These are phyloP conservation scores for Coemansia guatemalensis DNA, from an alignment of 192 early-diverging fungal species.

Conservation along the genomic window DNA sequence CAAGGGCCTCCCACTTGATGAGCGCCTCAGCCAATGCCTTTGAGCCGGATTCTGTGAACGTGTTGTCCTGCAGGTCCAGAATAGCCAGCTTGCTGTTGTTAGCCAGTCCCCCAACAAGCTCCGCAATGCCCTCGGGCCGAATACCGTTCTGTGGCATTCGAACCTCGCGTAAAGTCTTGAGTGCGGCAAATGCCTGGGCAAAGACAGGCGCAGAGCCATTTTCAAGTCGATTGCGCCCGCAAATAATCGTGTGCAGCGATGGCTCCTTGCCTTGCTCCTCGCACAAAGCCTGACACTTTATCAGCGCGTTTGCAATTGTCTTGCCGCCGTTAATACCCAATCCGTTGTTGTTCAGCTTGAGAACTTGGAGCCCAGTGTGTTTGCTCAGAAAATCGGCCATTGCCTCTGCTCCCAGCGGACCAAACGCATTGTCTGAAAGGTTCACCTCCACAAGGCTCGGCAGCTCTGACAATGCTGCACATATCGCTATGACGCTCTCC, in stretches of 20 bases:
- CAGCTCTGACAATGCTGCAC: conserved; percentile 80
- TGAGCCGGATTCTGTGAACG: conserved; percentile 83
- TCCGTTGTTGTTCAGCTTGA: conserved; percentile 97
- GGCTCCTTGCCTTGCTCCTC: conserved; percentile 61
- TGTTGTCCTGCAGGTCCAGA: conserved; percentile 96
- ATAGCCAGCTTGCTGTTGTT: conserved; percentile 66
- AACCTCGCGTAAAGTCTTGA: conserved; percentile 73
- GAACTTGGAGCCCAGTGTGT: conserved; percentile 74
- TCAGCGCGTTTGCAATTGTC: conserved; percentile 81
- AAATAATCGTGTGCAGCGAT: conserved; percentile 77
- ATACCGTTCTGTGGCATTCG: conserved; percentile 98
- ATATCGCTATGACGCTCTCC: conserved; percentile 74
- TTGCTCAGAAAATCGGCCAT: conserved; percentile 82
- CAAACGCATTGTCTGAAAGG: conserved; percentile 97
- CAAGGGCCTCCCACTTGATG: conserved; percentile 74
- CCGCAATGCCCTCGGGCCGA: conserved; percentile 88
- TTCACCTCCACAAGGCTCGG: conserved; percentile 78
- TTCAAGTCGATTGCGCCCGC: conserved; percentile 94
- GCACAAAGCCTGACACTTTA: conserved; percentile 72
- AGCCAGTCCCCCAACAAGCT: conserved; percentile 66
- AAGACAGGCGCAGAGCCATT: conserved; percentile 74
- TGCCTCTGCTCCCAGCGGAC: conserved; percentile 88
- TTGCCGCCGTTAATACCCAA: conserved; percentile 89
- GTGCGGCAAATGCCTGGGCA: conserved; percentile 78
- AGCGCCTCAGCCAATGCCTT: conserved; percentile 75